Evolutionary conservation across 1,284 basidiomycete genomes (phyloP).

Genomic region (Pisolithus thermaeus): DNA sequence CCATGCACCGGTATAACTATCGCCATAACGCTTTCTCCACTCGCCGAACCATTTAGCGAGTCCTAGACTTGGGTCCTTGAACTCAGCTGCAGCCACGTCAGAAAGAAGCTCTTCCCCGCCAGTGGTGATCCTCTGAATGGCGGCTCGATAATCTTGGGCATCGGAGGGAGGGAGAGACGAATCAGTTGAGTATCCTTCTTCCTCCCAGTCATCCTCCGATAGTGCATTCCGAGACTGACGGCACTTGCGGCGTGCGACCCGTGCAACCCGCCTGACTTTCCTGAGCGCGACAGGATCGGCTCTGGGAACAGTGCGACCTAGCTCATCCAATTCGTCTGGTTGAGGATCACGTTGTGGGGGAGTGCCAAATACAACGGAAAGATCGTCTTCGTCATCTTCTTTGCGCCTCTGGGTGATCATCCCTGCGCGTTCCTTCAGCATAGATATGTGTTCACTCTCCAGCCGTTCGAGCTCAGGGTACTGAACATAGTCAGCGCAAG

Average conservation of each 20-base stretch:
- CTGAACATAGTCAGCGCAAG: slow-evolving; percentile 35
- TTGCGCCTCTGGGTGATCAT: slow-evolving; percentile 64
- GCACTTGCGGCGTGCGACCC: slow-evolving; percentile 41
- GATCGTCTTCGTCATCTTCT: slow-evolving; percentile 79
- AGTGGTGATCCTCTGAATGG: slow-evolving; percentile 50
- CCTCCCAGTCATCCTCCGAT: slow-evolving; percentile 34
- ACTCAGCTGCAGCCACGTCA: slow-evolving; percentile 87
- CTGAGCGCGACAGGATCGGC: slow-evolving; percentile 42
- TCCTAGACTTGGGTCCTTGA: slow-evolving; percentile 75
- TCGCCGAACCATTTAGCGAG: slow-evolving; percentile 66
- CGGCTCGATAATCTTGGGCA: slow-evolving; percentile 62
- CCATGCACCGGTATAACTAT: slow-evolving; percentile 86
- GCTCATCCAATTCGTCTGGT: slow-evolving; percentile 56
- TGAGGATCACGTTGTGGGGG: slow-evolving; percentile 28
- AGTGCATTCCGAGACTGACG: slow-evolving; percentile 29
- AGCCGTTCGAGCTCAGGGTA: slow-evolving; percentile 80
- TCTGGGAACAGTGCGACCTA: slow-evolving; percentile 50
- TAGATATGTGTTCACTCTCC: slow-evolving; percentile 74
- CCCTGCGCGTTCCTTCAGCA: slow-evolving; percentile 69
- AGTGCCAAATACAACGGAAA: slow-evolving; percentile 67
- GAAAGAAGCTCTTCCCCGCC: slow-evolving; percentile 58
- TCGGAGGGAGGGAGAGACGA: slow-evolving; percentile 64
- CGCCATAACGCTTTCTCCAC: slow-evolving; percentile 74
- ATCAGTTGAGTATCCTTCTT: slow-evolving; percentile 87
- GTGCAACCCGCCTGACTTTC: slow-evolving; percentile 50